A percentile compares a stretch with the other conserved stretches of the same genome.
These are phyloP conservation scores for Clarireedia paspali DNA, from an alignment of 2,329 filamentous ascomycete genomes.

Conservation along the genomic window DNA sequence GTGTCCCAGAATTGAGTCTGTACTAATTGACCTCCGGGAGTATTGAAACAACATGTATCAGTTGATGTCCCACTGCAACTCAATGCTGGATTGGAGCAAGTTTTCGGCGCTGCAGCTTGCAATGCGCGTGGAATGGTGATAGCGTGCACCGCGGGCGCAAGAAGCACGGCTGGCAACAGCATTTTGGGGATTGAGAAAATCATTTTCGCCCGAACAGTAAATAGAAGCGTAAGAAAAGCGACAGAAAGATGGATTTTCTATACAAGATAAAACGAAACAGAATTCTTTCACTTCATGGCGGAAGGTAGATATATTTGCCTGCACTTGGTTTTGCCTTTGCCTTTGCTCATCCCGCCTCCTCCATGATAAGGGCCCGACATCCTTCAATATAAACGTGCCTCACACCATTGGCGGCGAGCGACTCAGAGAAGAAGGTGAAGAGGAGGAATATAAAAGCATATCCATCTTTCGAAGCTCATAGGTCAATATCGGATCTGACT, in stretches of 20 bases:
- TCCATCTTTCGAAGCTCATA: neutral
- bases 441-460: neutral
- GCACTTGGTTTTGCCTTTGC: neutral
- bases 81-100: conserved; percentile 20
- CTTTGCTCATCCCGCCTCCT: neutral
- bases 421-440: conserved; percentile 6
- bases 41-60: conserved; percentile 68
- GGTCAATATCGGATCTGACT: conserved; percentile 5
- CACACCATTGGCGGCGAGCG: neutral
- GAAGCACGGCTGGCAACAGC: conserved; percentile 4
- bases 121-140: conserved; percentile 9
- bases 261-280: neutral
- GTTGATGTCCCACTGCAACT: conserved; percentile 48
- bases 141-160: conserved; percentile 3
- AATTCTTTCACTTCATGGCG: neutral
- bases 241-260: neutral
- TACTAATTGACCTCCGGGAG: conserved; percentile 62
- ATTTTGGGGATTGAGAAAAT: neutral
- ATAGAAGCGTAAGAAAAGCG: neutral
- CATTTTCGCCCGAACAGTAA: neutral
- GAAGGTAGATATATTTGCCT: neutral
- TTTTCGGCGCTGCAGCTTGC: conserved; percentile 18
- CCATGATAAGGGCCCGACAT: conserved; percentile 2
- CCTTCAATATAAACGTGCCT: conserved; percentile 2
- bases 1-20: conserved; percentile 76